phyloP scores from a whole-genome alignment of 129 eudicot genomes.

The Logfia minima region DNA sequence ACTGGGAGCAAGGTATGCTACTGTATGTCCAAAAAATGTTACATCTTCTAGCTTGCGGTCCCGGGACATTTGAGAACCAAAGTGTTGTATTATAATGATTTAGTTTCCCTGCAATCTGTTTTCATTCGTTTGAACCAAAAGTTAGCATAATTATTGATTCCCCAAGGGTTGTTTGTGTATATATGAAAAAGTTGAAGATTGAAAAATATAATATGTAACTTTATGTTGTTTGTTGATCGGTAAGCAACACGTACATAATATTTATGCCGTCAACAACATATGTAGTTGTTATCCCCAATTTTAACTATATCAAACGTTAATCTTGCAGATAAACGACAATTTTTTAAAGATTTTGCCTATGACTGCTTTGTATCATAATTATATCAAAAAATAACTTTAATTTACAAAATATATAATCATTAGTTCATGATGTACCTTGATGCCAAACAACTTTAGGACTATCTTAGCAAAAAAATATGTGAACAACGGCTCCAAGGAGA shows the following conservation, averaged over 20 bases:
- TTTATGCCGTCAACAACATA: no score
- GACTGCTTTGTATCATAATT: neutral
- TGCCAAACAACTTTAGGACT: constrained; percentile 35
- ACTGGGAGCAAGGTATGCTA: constrained; percentile 38
- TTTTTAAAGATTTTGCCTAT: neutral
- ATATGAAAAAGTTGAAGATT: no score
- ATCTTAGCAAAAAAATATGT: constrained; percentile 16
- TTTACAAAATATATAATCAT: no score
- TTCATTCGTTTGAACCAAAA: neutral
- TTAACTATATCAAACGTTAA: neutral
- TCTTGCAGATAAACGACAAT: neutral
- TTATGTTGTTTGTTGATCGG: no score
- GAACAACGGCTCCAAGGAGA: constrained; percentile 36
- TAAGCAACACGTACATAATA: no score
- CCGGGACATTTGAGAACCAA: constrained; percentile 41
- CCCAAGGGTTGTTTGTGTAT: no score
- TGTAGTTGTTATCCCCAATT: no score
- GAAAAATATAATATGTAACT: no score
- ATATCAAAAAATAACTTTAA: neutral
- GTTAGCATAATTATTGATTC: no score
- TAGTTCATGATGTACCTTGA: constrained; percentile 27
- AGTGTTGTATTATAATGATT: constrained; percentile 34
- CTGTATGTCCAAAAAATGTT: constrained; percentile 31
- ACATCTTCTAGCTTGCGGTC: constrained; percentile 41
- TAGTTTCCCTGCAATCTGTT: constrained; percentile 34